Evolutionary conservation across 805 yeast genomes (phyloP).

Genomic region (Monosporozyma servazzii): DNA sequence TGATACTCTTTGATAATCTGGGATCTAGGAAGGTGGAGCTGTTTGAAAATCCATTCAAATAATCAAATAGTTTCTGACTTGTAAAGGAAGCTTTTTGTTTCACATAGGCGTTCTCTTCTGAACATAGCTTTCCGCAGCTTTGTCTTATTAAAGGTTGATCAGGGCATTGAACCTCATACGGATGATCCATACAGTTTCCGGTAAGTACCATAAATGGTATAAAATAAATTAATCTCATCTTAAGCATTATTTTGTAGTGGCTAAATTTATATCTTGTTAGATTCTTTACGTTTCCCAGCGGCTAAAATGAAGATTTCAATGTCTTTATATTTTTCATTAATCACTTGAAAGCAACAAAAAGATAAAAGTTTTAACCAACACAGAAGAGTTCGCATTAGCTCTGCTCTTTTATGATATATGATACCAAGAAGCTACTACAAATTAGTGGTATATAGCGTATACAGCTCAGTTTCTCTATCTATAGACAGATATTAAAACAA

Average conservation of each 20-base stretch:
- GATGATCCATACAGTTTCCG: constrained; percentile 1
- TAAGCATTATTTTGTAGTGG: background rate
- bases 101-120: constrained; percentile 13
- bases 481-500: too few relatives aligned
- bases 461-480: too few relatives aligned
- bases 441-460: too few relatives aligned
- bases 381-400: too few relatives aligned
- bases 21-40: constrained; percentile 30
- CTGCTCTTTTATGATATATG: too few relatives aligned
- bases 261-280: too few relatives aligned
- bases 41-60: constrained; percentile 23
- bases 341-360: too few relatives aligned
- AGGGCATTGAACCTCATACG: constrained; percentile 26
- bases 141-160: constrained; percentile 12
- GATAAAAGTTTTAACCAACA: too few relatives aligned
- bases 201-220: background rate
- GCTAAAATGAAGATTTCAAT: too few relatives aligned
- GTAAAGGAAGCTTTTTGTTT: constrained; percentile 27
- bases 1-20: constrained; percentile 16
- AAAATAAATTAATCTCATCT: background rate
- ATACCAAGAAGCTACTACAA: too few relatives aligned
- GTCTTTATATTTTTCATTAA: too few relatives aligned
- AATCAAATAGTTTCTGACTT: constrained; percentile 23
- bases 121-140: constrained; percentile 16
- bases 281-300: too few relatives aligned